A percentile compares a stretch with the other conserved stretches of the same genome.
Conservation (phyloP, 2,329 filamentous ascomycete genomes). For the Apiospora kogelbergensis region DNA sequence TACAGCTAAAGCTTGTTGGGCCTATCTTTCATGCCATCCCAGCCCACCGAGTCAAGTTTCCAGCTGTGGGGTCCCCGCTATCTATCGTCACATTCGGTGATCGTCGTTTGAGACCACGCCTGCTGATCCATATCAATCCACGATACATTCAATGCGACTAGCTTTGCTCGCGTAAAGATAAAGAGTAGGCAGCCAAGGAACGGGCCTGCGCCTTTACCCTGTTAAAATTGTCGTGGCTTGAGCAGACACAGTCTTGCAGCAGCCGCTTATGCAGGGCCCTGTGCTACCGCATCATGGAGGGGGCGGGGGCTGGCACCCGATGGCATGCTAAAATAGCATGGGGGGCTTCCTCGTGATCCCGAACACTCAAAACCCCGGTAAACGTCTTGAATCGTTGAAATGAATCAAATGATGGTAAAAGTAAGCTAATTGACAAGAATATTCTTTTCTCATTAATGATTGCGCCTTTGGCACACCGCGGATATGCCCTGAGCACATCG, state of each 20-base stretch:
- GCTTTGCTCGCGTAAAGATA: no score
- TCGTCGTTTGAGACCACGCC: background rate
- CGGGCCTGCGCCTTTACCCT: background rate
- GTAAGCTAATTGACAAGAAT: background rate
- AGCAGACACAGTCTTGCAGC: background rate
- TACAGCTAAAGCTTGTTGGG: background rate
- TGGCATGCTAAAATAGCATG: background rate
- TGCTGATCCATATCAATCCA: background rate
- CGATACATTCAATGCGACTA: background rate
- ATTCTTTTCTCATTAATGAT: background rate
- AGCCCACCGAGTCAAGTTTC: background rate
- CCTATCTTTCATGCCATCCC: background rate
- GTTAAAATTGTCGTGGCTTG: background rate
- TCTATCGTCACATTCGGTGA: background rate
- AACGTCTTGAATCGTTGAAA: background rate
- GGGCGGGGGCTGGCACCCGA: background rate
- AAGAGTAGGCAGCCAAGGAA: background rate
- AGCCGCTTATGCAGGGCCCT: slow-evolving; percentile 1
- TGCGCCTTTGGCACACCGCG: no score
- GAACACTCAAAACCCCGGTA: background rate
- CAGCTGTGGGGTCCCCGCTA: background rate
- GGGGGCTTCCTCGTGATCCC: background rate
- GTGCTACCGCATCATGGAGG: background rate
- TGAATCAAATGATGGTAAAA: background rate
- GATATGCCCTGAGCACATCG: background rate